Base-by-base conservation (phyloP, 192 early-diverging fungal species). In the Linnemannia schmuckeri region DNA sequence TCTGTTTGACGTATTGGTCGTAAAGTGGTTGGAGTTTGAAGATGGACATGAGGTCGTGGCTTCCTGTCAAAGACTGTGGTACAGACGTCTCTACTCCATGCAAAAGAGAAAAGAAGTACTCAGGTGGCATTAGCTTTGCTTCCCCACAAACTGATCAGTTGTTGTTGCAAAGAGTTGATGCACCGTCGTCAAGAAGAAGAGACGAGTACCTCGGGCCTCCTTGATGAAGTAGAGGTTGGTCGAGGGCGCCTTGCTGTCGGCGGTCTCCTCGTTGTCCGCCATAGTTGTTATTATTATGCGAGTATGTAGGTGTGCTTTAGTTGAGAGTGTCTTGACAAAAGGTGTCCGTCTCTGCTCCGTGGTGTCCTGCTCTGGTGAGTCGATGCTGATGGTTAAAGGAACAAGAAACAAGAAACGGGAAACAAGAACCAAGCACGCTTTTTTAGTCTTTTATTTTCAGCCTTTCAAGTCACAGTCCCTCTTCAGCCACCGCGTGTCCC, bases 1-100 rank as follows among this genome's bases (percentile, higher is more conserved):
- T 78, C 49, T 87, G 85, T 52, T 80, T 81, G 72, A 87, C 85
- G 27, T 87, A 87, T 54, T 72, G 78, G 76, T 87, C 81, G 54
- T 87, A 87, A 37, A 87, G 79, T 30, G 85, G 85, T 12, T 81
- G 76, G 38, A 87, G 85, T 47, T 81, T 81, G 80, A 81, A 87
- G n/a, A 80, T 81, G 30, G 85, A 78, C 75, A 87, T 87, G 35
- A 87, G 85, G 68, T 87, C 85, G 33, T 87, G 85, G 49, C 72
- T 81, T 27, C 79, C 85, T 20, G 79, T 81, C 71, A 87, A 73
- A 37, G 76, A 71, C 75, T 87, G 85, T 41, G 80, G 70, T 22
- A 75, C 68, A 33, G 79, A 47, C 33, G 78, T 78, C 37, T 57
- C 85, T 87, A 78, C 22, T 72, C 63, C 72, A 75, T 15, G 3